Evolutionary conservation across 441 rosid genomes (phyloP).

Genomic region (Lagerstroemia fauriei): DNA sequence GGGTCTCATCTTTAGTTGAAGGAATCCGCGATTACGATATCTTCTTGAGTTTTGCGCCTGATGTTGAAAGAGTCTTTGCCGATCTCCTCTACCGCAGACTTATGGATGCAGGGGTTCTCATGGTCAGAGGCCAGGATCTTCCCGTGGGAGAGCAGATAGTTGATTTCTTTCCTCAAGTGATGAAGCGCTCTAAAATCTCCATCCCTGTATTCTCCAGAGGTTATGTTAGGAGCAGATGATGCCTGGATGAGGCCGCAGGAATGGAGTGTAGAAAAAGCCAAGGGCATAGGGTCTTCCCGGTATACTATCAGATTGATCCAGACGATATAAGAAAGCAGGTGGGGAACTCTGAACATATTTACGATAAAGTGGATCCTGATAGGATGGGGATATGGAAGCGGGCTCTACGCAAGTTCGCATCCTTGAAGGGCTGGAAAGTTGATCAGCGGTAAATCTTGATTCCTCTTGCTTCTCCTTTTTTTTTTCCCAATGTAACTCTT

Average conservation of each 20-base stretch:
- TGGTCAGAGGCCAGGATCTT: background rate
- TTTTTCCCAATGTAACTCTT: too few relatives aligned
- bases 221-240: background rate
- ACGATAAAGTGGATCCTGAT: background rate
- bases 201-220: background rate
- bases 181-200: background rate
- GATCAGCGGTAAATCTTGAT: background rate
- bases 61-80: background rate
- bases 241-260: background rate
- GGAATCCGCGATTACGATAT: background rate
- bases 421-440: background rate
- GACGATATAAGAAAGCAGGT: too few relatives aligned
- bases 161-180: background rate
- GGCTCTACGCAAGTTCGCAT: background rate
- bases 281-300: background rate
- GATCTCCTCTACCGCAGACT: background rate
- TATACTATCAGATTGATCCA: background rate
- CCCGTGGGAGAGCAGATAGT: background rate
- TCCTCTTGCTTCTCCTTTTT: background rate
- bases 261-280: background rate
- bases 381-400: background rate
- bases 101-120: background rate
- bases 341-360: too few relatives aligned
- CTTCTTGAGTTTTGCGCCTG: background rate
- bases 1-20: background rate